Evolutionary conservation across 768 basidiomycete genomes (phyloP).

Genomic region (Neoboletus magnificus): DNA sequence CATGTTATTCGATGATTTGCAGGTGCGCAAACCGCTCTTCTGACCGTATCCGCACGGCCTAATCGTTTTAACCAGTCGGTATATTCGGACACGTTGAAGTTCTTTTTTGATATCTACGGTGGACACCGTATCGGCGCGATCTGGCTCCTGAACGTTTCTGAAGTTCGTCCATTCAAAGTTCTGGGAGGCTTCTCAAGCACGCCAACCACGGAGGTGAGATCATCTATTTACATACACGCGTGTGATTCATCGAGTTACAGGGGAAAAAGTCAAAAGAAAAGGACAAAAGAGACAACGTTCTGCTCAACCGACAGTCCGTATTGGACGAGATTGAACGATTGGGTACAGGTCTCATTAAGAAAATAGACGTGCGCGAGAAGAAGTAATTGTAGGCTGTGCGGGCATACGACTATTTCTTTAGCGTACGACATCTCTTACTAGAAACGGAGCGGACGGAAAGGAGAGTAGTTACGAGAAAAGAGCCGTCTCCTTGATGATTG

Average conservation of each 20-base stretch:
- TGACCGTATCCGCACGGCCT: not conserved
- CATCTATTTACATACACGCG: not conserved
- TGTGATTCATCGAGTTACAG: slow-evolving; percentile 11
- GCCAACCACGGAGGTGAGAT: slow-evolving; percentile 42
- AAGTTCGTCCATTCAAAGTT: slow-evolving; percentile 70
- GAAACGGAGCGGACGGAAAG: not conserved
- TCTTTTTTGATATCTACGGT: slow-evolving; percentile 84
- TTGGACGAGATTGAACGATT: slow-evolving; percentile 75
- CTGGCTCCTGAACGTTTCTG: slow-evolving; percentile 75
- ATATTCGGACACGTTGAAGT: slow-evolving; percentile 71
- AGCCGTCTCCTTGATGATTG: slow-evolving; percentile 29
- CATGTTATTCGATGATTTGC: slow-evolving; percentile 64
- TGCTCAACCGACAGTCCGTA: slow-evolving; percentile 63
- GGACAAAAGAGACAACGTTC: slow-evolving; percentile 55
- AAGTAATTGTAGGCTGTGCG: not conserved
- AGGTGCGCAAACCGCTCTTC: slow-evolving; percentile 45
- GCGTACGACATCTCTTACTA: not conserved
- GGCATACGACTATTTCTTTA: not conserved
- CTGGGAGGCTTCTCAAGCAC: slow-evolving; percentile 75
- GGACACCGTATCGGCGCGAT: slow-evolving; percentile 77
- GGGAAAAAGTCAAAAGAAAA: slow-evolving; percentile 37
- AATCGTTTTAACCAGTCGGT: slow-evolving; percentile 43
- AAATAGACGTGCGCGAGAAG: slow-evolving; percentile 30
- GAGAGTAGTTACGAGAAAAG: slow-evolving; percentile 16
- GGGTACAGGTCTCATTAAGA: slow-evolving; percentile 63